Conservation (phyloP, 176 grass and related monocot genomes). For the Bromus sterilis region DNA sequence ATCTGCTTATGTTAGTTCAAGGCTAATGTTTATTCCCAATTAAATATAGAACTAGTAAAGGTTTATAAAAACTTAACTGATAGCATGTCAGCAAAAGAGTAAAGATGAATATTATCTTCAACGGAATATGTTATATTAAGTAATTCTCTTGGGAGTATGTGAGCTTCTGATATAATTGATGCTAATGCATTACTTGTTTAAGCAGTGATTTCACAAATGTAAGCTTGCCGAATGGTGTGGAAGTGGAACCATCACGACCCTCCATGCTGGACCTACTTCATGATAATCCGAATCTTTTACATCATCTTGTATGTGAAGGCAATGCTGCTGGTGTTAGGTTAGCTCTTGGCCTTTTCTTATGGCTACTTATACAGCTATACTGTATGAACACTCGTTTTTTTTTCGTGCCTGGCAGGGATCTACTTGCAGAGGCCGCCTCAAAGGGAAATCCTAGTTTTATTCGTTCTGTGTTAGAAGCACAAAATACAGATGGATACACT, state of each 20-base stretch:
- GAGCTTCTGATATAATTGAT: constrained; percentile 1
- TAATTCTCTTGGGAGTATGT: neutral
- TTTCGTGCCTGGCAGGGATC: constrained; percentile 46
- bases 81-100: neutral
- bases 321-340: constrained; percentile 71
- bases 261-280: constrained; percentile 67
- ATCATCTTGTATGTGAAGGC: constrained; percentile 87
- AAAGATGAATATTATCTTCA: constrained; percentile 10
- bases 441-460: constrained; percentile 52
- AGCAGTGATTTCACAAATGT: constrained; percentile 68
- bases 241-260: constrained; percentile 49
- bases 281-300: constrained; percentile 80
- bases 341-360: constrained; percentile 10
- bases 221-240: constrained; percentile 43
- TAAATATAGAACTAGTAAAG: neutral
- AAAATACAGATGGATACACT: constrained; percentile 80
- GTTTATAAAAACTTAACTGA: constrained; percentile 15
- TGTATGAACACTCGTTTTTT: constrained; percentile 4
- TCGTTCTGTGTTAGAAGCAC: constrained; percentile 76
- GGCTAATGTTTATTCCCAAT: constrained; percentile 23
- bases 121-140: constrained; percentile 7
- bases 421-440: constrained; percentile 73
- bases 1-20: constrained; percentile 60
- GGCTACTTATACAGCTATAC: neutral
- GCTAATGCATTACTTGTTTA: constrained; percentile 25